Percentiles rank a stretch among this genome's conserved stretches.
These are phyloP conservation scores for Penicillium cosmopolitanum DNA, from an alignment of 495 filamentous ascomycete genomes.

Conservation along the genomic window DNA sequence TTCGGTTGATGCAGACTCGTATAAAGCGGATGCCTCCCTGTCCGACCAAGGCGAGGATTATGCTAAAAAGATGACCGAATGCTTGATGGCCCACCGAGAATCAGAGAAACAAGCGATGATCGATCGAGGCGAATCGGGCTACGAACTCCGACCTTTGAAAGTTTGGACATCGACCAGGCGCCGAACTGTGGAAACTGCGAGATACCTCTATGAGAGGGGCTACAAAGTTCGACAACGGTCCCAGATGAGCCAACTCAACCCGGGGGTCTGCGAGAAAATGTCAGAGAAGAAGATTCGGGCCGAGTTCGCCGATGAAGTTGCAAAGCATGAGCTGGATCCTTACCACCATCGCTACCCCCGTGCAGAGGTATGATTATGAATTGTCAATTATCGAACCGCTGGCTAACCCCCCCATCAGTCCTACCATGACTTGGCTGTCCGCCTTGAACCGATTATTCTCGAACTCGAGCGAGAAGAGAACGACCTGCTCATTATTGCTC, in stretches of 20 bases:
- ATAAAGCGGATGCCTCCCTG: conserved; percentile 85
- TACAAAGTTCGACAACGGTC: conserved; percentile 87
- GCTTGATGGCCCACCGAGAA: conserved; percentile 78
- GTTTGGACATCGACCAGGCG: conserved; percentile 94
- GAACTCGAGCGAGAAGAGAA: conserved; percentile 97
- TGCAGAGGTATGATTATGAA: conserved; percentile 68
- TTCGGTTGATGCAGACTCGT: conserved; percentile 78
- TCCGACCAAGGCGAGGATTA: conserved; percentile 84
- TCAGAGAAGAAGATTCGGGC: conserved; percentile 76
- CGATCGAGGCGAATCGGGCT: conserved; percentile 66
- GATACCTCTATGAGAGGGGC: conserved; percentile 73
- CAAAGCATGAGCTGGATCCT: conserved; percentile 91
- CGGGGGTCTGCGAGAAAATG: conserved; percentile 92
- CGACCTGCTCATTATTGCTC: conserved; percentile 95
- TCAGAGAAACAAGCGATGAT: conserved; percentile 72
- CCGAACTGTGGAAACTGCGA: conserved; percentile 88
- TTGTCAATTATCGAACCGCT: too few relatives aligned
- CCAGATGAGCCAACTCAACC: conserved; percentile 96
- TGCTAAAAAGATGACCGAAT: conserved; percentile 83
- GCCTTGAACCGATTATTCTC: conserved; percentile 97
- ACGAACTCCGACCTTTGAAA: conserved; percentile 76
- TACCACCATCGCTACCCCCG: conserved; percentile 97
- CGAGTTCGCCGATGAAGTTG: conserved; percentile 85
- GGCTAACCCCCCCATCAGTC: conserved; percentile 56
- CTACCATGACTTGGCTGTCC: conserved; percentile 96